Evolutionary conservation across 352 stramenopile genomes (phyloP).

Genomic region (Phytophthora cactorum): DNA sequence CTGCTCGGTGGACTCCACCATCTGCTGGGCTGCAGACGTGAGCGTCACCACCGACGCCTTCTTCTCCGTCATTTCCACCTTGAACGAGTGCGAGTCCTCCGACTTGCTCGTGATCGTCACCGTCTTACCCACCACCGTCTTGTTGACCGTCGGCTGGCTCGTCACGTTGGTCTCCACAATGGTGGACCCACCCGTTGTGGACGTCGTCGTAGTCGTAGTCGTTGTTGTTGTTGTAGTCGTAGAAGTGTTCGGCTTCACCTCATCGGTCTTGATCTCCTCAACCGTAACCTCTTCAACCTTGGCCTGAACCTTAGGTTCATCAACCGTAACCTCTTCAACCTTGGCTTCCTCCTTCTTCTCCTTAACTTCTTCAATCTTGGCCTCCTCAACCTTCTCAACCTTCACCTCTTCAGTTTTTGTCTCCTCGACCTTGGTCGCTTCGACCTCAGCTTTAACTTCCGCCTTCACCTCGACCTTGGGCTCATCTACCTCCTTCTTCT

Average conservation of each 20-base stretch:
- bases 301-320: slow-evolving; percentile 7
- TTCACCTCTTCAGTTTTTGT: slow-evolving; percentile 9
- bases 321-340: slow-evolving; percentile 9
- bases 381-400: slow-evolving; percentile 12
- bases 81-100: slow-evolving; percentile 37
- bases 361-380: slow-evolving; percentile 15
- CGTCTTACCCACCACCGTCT: slow-evolving; percentile 44
- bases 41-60: slow-evolving; percentile 37
- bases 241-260: slow-evolving; percentile 15
- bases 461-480: slow-evolving; percentile 16
- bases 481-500: slow-evolving; percentile 10
- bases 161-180: slow-evolving; percentile 41
- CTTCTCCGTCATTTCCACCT: slow-evolving; percentile 43
- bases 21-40: slow-evolving; percentile 18
- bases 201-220: slow-evolving; percentile 24
- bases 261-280: slow-evolving; percentile 15
- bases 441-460: slow-evolving; percentile 8
- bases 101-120: slow-evolving; percentile 42
- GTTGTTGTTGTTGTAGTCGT: slow-evolving; percentile 6
- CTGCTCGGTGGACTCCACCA: slow-evolving; percentile 15
- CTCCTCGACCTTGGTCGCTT: slow-evolving; percentile 14
- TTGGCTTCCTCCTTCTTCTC: slow-evolving; percentile 4
- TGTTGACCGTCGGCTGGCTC: slow-evolving; percentile 34
- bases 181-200: slow-evolving; percentile 22
- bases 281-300: slow-evolving; percentile 18